Base-by-base conservation (phyloP, 257 asterid species). In the Nicotiana noctiflora region DNA sequence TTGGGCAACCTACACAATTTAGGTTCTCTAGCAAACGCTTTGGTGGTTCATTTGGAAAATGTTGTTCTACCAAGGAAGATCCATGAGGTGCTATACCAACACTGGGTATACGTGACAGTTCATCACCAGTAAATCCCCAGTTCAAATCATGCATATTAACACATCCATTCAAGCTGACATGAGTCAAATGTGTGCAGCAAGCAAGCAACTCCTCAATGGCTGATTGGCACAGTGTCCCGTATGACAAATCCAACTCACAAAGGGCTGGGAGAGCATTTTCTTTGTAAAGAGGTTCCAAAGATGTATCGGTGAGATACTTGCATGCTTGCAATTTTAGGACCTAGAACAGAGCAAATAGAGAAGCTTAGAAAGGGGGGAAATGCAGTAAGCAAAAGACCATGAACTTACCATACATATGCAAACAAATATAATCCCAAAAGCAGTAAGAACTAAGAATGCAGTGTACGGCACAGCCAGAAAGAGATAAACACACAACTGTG, bases 311-410 rank as follows among this genome's bases (percentile, higher is more conserved):
- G 7, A 96, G 97, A 86, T 96, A 94, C 89, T 96, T 96, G 97
- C 99, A 96, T n/a, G 99, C 99, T 92, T 95, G 99, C 94, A 95
- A 83, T 88, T 95, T 95, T 75, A 95, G 85, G 86, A 95, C 98
- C 99, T 95, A 82, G 23, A 27, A 49, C 37, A 46, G 34, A 72
- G 49, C 19, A 46, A 12, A 72, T 14, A 49, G 8, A 44, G 19
- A 21, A 46, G 21, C 61, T 23, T 72, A 23, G 15, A 32, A 2
- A 3, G 2, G 12, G 29, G 57, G 57, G 0, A 17, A 17, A 55
- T 31, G 56, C 56, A 40, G 13, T 11, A 70, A 44, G 77, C 57
- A 25, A 19, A 40, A 19, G 0, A 12, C 7, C 57, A 70, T 19
- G 19, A 44, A 21, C 21, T n/a, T 19, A 70, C 46, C 57, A 70